Percentiles rank a stretch among this genome's conserved stretches.
phyloP scores from a whole-genome alignment of 179 eudicot species.

The Patellifolia procumbens region DNA sequence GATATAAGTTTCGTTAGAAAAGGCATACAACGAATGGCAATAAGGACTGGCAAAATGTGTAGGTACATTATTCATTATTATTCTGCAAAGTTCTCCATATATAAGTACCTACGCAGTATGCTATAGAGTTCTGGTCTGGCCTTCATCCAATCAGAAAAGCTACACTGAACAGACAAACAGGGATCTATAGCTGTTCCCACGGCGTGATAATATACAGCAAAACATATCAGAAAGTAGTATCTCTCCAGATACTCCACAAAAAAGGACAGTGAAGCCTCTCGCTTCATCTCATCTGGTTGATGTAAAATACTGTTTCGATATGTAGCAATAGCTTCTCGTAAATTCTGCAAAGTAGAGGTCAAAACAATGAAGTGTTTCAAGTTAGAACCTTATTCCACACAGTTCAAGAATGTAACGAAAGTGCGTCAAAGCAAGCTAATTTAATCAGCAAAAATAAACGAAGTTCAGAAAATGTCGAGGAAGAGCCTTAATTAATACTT shows the following conservation, averaged over 20 bases:
- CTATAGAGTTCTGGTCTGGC: conserved; percentile 96
- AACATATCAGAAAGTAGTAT: conserved; percentile 93
- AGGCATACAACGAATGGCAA: conserved; percentile 9
- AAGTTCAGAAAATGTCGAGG: too few relatives aligned
- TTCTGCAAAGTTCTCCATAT: neutral
- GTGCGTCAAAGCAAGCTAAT: too few relatives aligned
- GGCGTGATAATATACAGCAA: conserved; percentile 88
- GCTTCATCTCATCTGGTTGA: conserved; percentile 97
- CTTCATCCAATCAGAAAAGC: conserved; percentile 94
- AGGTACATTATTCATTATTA: neutral
- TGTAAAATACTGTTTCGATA: conserved; percentile 85
- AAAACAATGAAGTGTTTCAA: neutral
- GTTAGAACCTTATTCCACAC: neutral
- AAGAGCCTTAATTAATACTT: too few relatives aligned
- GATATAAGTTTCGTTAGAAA: conserved; percentile 23
- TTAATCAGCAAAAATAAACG: too few relatives aligned
- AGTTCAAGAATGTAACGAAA: too few relatives aligned
- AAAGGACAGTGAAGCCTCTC: conserved; percentile 86
- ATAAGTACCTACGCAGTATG: conserved; percentile 77
- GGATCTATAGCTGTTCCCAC: conserved; percentile 56
- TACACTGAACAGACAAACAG: conserved; percentile 50
- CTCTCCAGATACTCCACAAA: conserved; percentile 96
- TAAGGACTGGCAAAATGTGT: neutral
- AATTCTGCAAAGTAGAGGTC: conserved; percentile 59
- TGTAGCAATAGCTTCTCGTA: conserved; percentile 93